A percentile compares a stretch with the other conserved stretches of the same genome.
These are phyloP conservation scores for Suillus placidus DNA, from an alignment of 768 basidiomycete genomes.

Conservation along the genomic window DNA sequence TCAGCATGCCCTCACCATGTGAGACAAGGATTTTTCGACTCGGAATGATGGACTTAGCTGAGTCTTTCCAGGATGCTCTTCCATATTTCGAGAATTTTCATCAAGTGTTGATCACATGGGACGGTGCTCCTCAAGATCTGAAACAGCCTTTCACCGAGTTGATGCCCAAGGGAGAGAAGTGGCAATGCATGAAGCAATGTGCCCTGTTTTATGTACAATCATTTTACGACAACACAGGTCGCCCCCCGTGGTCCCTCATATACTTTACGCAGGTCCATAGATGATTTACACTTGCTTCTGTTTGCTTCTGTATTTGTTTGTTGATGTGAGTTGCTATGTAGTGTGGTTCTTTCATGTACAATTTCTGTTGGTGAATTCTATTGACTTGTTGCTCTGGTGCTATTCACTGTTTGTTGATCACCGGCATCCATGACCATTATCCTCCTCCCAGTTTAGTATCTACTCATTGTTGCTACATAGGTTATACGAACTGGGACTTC, in stretches of 20 bases:
- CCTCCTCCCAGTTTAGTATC: neutral
- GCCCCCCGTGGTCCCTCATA: neutral
- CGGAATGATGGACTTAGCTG: conserved; percentile 1
- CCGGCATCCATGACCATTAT: neutral
- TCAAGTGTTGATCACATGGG: neutral
- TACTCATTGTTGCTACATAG: neutral
- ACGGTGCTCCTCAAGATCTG: neutral
- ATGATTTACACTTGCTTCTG: neutral
- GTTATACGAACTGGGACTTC: neutral
- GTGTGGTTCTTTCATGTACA: neutral
- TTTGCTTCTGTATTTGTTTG: neutral
- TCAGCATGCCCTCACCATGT: too few relatives aligned
- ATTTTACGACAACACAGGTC: neutral
- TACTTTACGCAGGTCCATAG: neutral
- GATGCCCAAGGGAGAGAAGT: neutral
- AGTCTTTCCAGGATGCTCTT: neutral
- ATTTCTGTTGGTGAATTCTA: neutral
- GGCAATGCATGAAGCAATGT: neutral
- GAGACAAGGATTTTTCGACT: neutral
- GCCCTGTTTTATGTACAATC: neutral
- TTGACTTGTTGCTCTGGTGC: neutral
- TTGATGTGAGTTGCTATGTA: neutral
- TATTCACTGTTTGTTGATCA: conserved; percentile 1
- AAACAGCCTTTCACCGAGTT: neutral
- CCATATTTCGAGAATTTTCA: neutral